Evolutionary conservation across 805 yeast genomes (phyloP).

Genomic region (Myxozyma nipponensis): DNA sequence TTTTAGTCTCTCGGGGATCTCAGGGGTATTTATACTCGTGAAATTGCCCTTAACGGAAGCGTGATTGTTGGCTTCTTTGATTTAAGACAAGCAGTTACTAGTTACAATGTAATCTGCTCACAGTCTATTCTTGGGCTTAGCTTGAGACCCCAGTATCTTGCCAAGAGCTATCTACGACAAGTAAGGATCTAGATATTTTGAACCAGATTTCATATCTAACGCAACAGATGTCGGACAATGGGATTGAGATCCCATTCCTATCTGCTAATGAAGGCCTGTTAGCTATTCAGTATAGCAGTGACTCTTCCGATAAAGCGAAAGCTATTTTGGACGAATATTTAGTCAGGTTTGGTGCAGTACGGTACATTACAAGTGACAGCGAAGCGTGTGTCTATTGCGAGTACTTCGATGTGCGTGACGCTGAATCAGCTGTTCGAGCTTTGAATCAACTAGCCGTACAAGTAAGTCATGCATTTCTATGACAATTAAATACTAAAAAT

Average conservation of each 20-base stretch:
- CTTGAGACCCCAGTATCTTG: slow-evolving; percentile 21
- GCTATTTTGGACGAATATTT: slow-evolving; percentile 12
- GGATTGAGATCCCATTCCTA: slow-evolving; percentile 24
- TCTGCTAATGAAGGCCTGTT: slow-evolving; percentile 24
- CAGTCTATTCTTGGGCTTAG: slow-evolving; percentile 27
- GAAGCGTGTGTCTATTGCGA: slow-evolving; percentile 32
- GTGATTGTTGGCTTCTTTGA: slow-evolving; percentile 30
- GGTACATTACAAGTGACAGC: slow-evolving; percentile 18
- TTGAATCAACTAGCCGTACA: slow-evolving; percentile 30
- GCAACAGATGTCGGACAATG: slow-evolving; percentile 20
- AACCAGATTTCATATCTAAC: background rate
- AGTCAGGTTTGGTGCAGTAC: slow-evolving; percentile 30
- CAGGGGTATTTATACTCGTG: slow-evolving; percentile 30
- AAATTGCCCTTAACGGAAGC: slow-evolving; percentile 26
- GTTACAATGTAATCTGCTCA: slow-evolving; percentile 28
- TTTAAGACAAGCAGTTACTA: slow-evolving; percentile 30
- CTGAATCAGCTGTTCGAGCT: slow-evolving; percentile 34
- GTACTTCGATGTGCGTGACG: slow-evolving; percentile 39
- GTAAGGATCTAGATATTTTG: slow-evolving; percentile 5
- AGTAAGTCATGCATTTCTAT: slow-evolving; percentile 6
- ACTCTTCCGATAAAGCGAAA: slow-evolving; percentile 8
- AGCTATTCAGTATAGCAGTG: slow-evolving; percentile 12
- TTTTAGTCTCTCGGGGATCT: slow-evolving; percentile 28
- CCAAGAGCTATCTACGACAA: slow-evolving; percentile 13
- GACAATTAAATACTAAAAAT: background rate